Conservation (phyloP, 2,329 filamentous ascomycete genomes). For the Aspergillus japonicus region DNA sequence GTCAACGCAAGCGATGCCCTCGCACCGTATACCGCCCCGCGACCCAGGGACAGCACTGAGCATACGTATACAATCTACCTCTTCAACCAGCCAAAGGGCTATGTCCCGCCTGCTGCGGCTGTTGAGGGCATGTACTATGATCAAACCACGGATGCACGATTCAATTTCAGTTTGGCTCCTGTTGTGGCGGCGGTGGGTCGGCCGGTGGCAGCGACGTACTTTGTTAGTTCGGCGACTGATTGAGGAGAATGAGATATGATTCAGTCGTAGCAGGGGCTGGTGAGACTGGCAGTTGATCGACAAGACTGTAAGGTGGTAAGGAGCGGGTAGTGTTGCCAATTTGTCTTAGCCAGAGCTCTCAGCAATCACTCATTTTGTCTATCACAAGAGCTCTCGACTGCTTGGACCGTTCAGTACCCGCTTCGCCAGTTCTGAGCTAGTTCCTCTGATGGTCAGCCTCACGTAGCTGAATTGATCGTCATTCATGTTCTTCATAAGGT, state of each 20-base stretch:
- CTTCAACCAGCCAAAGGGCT: not conserved
- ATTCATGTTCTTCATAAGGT: too few relatives aligned
- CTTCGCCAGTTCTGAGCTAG: too few relatives aligned
- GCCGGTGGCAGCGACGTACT: not conserved
- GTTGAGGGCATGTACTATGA: not conserved
- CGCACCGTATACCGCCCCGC: not conserved
- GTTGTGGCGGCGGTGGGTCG: not conserved
- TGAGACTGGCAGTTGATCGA: too few relatives aligned
- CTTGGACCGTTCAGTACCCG: fast-evolving
- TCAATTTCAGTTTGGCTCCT: not conserved
- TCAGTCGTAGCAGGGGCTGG: not conserved
- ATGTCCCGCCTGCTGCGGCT: not conserved
- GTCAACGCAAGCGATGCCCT: not conserved
- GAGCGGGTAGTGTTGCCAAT: too few relatives aligned
- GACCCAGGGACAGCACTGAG: not conserved
- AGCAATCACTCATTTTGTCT: too few relatives aligned
- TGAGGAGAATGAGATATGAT: not conserved
- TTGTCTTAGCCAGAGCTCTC: too few relatives aligned
- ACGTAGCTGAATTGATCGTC: too few relatives aligned
- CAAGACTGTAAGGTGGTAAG: too few relatives aligned
- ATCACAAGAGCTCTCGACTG: too few relatives aligned
- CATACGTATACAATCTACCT: not conserved
- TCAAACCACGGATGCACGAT: not conserved
- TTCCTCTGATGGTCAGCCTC: too few relatives aligned
- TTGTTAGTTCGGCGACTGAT: not conserved